Base-by-base conservation (phyloP, 148 eudicot species). In the Rhododendron simsii region DNA sequence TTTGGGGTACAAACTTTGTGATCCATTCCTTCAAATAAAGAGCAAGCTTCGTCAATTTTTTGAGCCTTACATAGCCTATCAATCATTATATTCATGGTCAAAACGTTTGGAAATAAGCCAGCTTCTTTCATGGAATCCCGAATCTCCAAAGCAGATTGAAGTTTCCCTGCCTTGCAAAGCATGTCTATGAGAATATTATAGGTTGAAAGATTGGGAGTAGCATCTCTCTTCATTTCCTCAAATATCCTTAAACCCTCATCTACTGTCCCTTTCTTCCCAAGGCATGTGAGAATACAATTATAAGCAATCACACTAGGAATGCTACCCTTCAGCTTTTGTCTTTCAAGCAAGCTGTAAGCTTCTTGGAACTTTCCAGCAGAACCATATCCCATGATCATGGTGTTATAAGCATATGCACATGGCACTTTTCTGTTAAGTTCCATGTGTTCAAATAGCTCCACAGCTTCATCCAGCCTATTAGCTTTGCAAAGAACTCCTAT, bases 341-440 rank as follows among this genome's bases (percentile, higher is more conserved):
- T 93, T 85, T 97, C 98, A 3, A 97, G 95, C 84, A 95, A 91
- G 65, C 74, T 83, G 83, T 92, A 95, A 7, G 98, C 98, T 89
- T 97, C 94, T 69, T 92, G 91, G 82, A 97, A 97, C 89, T 84
- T 95, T 82, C 99, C 99, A 71, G 91, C 93, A 16, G 92, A 91
- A 67, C 98, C 99, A 86, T 95, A 97, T 45, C 98, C 99, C 99
- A 97, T 97, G 73, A 97, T 93, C 98, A 97, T 93, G 41, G 99
- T 97, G 91, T 89, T 95, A 91, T 97, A 97, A 59, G 99, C 99
- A 88, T 95, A 97, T 39, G 99, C 98, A 91, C 99, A 95, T n/a
- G 98, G 99, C 50, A 93, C 95, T 86, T 91, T 92, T 77, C 93
- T 91, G 80, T 91, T 88, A 59, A 83, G 75, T 84, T 97, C 99